These are phyloP conservation scores for Chlamydomonas schloesseri DNA, from an alignment of 139 green algal species.

Conservation along the genomic window DNA sequence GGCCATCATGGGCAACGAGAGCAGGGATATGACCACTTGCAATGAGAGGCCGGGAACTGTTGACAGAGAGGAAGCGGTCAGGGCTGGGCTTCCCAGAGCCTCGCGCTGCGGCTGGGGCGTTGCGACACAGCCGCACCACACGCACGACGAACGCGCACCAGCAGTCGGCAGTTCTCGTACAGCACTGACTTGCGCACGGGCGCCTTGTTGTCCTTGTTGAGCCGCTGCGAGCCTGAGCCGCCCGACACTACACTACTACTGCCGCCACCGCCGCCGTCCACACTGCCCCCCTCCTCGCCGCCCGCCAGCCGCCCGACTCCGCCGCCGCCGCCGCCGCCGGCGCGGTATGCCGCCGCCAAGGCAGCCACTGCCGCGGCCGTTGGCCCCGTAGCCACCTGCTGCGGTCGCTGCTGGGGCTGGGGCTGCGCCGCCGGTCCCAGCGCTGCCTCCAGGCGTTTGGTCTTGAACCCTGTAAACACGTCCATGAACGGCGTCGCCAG, in stretches of 20 bases:
- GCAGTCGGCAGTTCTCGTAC: slow-evolving; percentile 55
- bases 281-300: not conserved
- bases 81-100: too few relatives aligned
- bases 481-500: slow-evolving; percentile 8
- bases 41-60: too few relatives aligned
- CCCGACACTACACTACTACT: too few relatives aligned
- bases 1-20: too few relatives aligned
- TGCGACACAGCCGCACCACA: too few relatives aligned
- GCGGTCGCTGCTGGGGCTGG: too few relatives aligned
- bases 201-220: not conserved
- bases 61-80: too few relatives aligned
- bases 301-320: not conserved
- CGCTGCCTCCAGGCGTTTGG: not conserved
- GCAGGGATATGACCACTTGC: too few relatives aligned
- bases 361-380: not conserved
- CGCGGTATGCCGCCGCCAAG: not conserved
- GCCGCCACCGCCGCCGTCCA: not conserved
- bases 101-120: too few relatives aligned
- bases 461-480: slow-evolving; percentile 4
- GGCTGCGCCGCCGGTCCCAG: not conserved
- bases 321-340: not conserved
- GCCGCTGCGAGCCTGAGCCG: too few relatives aligned
- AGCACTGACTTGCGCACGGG: slow-evolving; percentile 46
- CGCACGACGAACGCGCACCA: slow-evolving; percentile 1
- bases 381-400: too few relatives aligned